Conservation (phyloP, 2,329 filamentous ascomycete species). For the Monosporascus sp. region DNA sequence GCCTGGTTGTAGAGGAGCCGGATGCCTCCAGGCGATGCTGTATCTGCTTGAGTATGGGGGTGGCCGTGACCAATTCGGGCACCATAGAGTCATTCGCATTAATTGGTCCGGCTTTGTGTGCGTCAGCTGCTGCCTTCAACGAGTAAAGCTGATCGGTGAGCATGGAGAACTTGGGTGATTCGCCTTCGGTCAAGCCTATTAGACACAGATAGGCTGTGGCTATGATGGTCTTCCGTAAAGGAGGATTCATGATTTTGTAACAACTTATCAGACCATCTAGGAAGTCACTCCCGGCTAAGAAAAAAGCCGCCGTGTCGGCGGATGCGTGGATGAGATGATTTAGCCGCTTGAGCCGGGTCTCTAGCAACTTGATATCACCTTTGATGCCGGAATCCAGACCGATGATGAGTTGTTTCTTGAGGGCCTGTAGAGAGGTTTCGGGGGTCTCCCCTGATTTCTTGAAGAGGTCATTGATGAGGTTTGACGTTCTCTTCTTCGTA, state of each 20-base stretch:
- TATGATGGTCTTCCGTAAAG: constrained; percentile 62
- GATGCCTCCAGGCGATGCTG: constrained; percentile 46
- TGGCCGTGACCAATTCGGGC: constrained; percentile 73
- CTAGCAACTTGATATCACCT: constrained; percentile 49
- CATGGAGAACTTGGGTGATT: constrained; percentile 65
- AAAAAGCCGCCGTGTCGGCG: constrained; percentile 50
- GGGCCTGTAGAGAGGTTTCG: constrained; percentile 49
- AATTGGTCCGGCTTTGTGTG: constrained; percentile 51
- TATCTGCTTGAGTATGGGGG: constrained; percentile 65
- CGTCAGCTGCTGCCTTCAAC: constrained; percentile 66
- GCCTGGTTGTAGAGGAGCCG: constrained; percentile 46
- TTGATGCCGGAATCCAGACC: constrained; percentile 57
- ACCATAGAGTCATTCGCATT: constrained; percentile 68
- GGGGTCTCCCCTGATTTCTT: constrained; percentile 42
- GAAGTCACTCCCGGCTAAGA: constrained; percentile 83
- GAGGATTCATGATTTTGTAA: constrained; percentile 59
- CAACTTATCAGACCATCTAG: constrained; percentile 68
- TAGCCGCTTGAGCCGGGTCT: constrained; percentile 51
- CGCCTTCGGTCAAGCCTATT: constrained; percentile 60
- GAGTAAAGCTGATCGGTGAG: constrained; percentile 80
- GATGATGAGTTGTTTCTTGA: constrained; percentile 59
- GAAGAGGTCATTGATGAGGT: constrained; percentile 47
- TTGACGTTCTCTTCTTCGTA: constrained; percentile 54
- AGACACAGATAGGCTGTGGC: constrained; percentile 73
- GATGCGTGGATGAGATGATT: constrained; percentile 61